A percentile compares a stretch with the other conserved stretches of the same genome.
phyloP scores from a whole-genome alignment of 192 early-diverging fungal genomes.

The Radiomyces spectabilis region DNA sequence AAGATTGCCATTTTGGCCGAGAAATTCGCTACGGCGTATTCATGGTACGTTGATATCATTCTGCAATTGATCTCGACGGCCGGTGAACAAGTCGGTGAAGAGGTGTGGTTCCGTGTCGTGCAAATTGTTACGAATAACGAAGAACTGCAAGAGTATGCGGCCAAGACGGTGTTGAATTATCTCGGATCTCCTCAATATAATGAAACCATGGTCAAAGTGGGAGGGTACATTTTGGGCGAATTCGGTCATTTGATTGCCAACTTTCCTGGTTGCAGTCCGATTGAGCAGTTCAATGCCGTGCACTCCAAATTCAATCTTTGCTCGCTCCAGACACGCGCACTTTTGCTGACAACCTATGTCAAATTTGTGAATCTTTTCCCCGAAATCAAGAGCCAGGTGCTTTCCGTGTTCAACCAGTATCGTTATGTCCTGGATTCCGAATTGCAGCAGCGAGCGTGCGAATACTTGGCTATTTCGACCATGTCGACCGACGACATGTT shows the following conservation, averaged over 20 bases:
- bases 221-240: constrained; percentile 95
- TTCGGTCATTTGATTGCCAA: constrained; percentile 96
- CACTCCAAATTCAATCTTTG: constrained; percentile 86
- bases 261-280: constrained; percentile 70
- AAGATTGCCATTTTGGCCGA: constrained; percentile 99
- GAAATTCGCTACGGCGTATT: constrained; percentile 94
- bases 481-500: constrained; percentile 82
- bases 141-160: constrained; percentile 91
- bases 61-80: constrained; percentile 91
- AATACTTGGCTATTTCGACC: constrained; percentile 85
- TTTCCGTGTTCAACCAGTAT: constrained; percentile 82
- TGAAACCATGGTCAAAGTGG: constrained; percentile 93
- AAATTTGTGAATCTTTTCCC: constrained; percentile 98
- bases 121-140: constrained; percentile 96
- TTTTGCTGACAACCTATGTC: constrained; percentile 86
- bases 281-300: constrained; percentile 92
- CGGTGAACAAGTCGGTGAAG: constrained; percentile 93
- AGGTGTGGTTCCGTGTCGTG: constrained; percentile 97
- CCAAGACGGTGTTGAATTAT: constrained; percentile 72
- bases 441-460: constrained; percentile 94
- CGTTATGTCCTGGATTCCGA: constrained; percentile 88
- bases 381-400: constrained; percentile 86
- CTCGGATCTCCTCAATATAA: constrained; percentile 88
- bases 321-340: constrained; percentile 69
- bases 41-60: constrained; percentile 99